A percentile compares a stretch with the other conserved stretches of the same genome.
Evolutionary conservation across 2,329 filamentous ascomycete species (phyloP).

Genomic region (Calonectria pteridis): DNA sequence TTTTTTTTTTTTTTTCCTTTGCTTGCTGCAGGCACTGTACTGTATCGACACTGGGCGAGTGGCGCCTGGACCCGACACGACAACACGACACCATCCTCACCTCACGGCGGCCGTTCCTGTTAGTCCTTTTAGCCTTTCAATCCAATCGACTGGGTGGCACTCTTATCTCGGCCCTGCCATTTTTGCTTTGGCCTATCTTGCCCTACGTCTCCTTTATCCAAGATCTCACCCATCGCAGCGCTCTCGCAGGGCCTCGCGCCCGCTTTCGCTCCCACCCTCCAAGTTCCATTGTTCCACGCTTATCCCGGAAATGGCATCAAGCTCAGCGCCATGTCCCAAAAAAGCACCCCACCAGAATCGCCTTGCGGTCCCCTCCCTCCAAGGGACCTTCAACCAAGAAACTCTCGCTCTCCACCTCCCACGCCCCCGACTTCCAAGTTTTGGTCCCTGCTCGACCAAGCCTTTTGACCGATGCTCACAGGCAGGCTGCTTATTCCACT

Average conservation of each 20-base stretch:
- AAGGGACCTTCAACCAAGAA: neutral
- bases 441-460: conserved; percentile 3
- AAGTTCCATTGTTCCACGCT: conserved; percentile 22
- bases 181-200: conserved; percentile 9
- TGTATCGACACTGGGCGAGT: neutral
- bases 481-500: neutral
- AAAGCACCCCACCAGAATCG: neutral
- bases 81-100: neutral
- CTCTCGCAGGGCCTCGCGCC: neutral
- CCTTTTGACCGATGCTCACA: conserved; percentile 4
- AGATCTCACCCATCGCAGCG: conserved; percentile 11
- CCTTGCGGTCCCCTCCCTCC: neutral
- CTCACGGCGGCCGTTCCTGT: neutral
- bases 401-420: neutral
- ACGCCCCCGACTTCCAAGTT: conserved; percentile 23
- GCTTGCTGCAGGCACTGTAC: conserved; percentile 18
- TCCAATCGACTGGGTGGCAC: neutral
- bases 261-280: conserved; percentile 21
- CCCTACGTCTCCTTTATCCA: conserved; percentile 7
- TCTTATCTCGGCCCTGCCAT: neutral
- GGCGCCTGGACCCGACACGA: neutral
- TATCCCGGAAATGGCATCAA: conserved; percentile 26
- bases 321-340: conserved; percentile 6
- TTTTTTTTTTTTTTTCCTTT: conserved; percentile 1
- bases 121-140: neutral